Conservation (phyloP, 1,284 basidiomycete species). For the Apiotrichum gamsii region DNA sequence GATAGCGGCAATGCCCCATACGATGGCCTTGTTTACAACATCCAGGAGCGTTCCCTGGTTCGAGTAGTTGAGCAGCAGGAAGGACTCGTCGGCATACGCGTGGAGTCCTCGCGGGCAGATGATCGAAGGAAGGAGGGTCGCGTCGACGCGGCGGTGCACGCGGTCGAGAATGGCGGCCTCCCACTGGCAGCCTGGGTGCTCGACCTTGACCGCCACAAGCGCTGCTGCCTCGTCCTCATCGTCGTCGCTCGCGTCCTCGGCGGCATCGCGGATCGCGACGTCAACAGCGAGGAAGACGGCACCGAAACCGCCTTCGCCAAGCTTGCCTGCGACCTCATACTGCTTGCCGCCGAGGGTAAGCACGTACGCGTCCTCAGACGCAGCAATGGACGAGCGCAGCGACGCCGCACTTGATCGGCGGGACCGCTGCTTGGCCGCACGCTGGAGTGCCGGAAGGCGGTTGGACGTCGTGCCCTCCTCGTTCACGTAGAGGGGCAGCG, state of each 20-base stretch:
- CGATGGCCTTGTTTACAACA: slow-evolving; percentile 76
- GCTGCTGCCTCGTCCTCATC: slow-evolving; percentile 56
- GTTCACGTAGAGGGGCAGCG: slow-evolving; percentile 62
- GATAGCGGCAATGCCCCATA: slow-evolving; percentile 50
- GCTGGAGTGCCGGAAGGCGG: slow-evolving; percentile 59
- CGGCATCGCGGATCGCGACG: slow-evolving; percentile 52
- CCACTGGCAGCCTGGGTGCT: slow-evolving; percentile 83
- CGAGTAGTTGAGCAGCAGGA: slow-evolving; percentile 80
- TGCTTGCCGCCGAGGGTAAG: slow-evolving; percentile 55
- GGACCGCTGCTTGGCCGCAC: slow-evolving; percentile 40
- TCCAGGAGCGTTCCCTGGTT: slow-evolving; percentile 89
- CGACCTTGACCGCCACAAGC: slow-evolving; percentile 83
- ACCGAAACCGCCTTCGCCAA: slow-evolving; percentile 96
- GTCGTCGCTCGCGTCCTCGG: slow-evolving; percentile 51
- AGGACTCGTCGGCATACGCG: slow-evolving; percentile 81
- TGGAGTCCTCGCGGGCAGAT: slow-evolving; percentile 70
- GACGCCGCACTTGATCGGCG: slow-evolving; percentile 38
- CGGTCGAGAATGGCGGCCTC: slow-evolving; percentile 83
- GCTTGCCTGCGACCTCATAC: slow-evolving; percentile 71
- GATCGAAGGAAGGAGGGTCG: slow-evolving; percentile 58
- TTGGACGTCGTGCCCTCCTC: slow-evolving; percentile 54
- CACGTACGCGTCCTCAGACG: slow-evolving; percentile 25
- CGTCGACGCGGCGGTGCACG: slow-evolving; percentile 62
- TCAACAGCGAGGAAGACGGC: slow-evolving; percentile 76
- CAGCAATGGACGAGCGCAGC: slow-evolving; percentile 25